phyloP scores from a whole-genome alignment of 345 rosid genomes.

The Viola odorata region DNA sequence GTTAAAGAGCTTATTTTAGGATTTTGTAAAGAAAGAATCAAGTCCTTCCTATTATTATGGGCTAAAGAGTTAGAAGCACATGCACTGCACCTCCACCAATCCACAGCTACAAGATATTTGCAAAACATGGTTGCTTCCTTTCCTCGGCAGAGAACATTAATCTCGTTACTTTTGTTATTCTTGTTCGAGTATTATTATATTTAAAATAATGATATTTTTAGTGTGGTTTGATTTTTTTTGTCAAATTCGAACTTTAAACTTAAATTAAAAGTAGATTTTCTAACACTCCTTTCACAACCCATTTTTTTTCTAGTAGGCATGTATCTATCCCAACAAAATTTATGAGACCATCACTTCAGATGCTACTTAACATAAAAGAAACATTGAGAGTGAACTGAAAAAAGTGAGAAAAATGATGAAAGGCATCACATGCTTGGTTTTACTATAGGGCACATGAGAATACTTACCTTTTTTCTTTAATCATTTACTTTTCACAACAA shows the following conservation, averaged over 20 bases:
- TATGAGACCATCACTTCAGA: not conserved
- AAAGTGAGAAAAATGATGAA: slow-evolving; percentile 9
- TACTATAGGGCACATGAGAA: not conserved
- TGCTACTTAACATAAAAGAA: not conserved
- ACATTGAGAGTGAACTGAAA: slow-evolving; percentile 4
- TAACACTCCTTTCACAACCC: no score
- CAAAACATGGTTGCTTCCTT: no score
- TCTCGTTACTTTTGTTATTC: no score
- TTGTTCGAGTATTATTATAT: no score
- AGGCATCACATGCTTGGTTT: slow-evolving; percentile 25
- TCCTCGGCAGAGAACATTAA: no score
- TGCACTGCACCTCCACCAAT: not conserved
- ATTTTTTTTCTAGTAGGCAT: not conserved
- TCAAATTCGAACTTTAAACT: no score
- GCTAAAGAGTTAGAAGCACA: slow-evolving; percentile 7
- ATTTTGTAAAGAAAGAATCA: not conserved
- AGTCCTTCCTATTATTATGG: not conserved
- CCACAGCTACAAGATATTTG: not conserved
- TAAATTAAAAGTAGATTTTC: no score
- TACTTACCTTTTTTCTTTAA: not conserved
- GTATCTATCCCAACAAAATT: not conserved
- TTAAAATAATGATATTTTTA: no score
- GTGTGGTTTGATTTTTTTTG: no score
- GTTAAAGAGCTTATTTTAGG: no score
- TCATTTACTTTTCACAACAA: no score